Conservation (phyloP, 176 grass and related monocot species). For the Melocanna baccifera region DNA sequence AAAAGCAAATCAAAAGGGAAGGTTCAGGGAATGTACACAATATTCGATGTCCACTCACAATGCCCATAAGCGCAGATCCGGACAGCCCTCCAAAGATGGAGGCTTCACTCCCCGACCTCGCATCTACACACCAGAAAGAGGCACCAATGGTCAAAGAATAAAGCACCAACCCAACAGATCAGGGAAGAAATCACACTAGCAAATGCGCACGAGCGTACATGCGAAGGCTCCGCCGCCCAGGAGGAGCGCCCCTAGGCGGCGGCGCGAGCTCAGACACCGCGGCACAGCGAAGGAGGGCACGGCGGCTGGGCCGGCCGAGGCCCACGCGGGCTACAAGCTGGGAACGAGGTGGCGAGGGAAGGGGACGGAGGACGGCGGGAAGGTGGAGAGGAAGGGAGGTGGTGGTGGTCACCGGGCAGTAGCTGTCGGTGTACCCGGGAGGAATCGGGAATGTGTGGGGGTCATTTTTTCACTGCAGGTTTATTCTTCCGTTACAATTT, state of each 20-base stretch:
- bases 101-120: slow-evolving; percentile 74
- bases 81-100: slow-evolving; percentile 77
- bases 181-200: neutral
- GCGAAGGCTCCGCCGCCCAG: slow-evolving; percentile 36
- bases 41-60: slow-evolving; percentile 47
- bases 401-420: slow-evolving; percentile 18
- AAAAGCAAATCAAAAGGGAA: slow-evolving; percentile 9
- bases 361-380: neutral
- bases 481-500: too few species aligned
- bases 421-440: slow-evolving; percentile 3
- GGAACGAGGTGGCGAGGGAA: neutral
- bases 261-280: slow-evolving; percentile 54
- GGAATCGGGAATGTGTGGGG: neutral
- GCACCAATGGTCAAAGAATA: slow-evolving; percentile 28
- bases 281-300: slow-evolving; percentile 32
- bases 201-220: neutral
- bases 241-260: slow-evolving; percentile 63
- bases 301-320: neutral
- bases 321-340: neutral
- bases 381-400: neutral
- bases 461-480: too few species aligned
- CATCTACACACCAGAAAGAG: slow-evolving; percentile 46
- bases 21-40: neutral
- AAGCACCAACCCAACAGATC: neutral
- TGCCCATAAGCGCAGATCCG: slow-evolving; percentile 78